Conservation (phyloP, 345 rosid species). For the Syzygium grande region DNA sequence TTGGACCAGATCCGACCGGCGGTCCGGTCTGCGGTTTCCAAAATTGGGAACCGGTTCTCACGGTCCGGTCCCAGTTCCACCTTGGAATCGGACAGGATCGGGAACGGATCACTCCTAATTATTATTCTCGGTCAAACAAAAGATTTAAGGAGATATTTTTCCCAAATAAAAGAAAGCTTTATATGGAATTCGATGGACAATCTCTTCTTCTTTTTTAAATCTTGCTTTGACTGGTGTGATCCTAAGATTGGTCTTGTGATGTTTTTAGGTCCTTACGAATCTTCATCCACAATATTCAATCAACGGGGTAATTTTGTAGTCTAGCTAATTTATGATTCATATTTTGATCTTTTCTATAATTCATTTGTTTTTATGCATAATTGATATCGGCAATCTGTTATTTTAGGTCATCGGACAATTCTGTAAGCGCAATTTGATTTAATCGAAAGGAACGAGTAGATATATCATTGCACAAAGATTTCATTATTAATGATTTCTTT, state of each 20-base stretch:
- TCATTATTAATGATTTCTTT: not conserved
- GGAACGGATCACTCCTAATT: no score
- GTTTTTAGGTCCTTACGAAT: not conserved
- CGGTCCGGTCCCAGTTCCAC: no score
- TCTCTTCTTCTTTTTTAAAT: no score
- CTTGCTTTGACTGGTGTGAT: no score
- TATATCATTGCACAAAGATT: not conserved
- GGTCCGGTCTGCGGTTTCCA: no score
- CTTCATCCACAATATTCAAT: not conserved
- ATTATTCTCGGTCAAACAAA: not conserved
- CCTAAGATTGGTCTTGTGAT: not conserved
- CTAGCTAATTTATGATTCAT: not conserved
- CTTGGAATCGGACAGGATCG: no score
- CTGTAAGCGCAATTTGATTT: fast-evolving
- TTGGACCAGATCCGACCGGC: no score
- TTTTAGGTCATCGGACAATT: not conserved
- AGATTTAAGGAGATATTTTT: not conserved
- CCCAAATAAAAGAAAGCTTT: not conserved
- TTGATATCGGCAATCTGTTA: not conserved
- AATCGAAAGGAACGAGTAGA: fast-evolving
- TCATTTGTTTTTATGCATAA: not conserved
- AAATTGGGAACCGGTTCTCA: no score
- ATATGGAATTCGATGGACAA: not conserved
- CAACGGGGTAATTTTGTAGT: fast-evolving
- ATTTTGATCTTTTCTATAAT: not conserved